These are phyloP conservation scores for Bigelowiella natans DNA, from an alignment of 78 protist genomes.

Conservation along the genomic window DNA sequence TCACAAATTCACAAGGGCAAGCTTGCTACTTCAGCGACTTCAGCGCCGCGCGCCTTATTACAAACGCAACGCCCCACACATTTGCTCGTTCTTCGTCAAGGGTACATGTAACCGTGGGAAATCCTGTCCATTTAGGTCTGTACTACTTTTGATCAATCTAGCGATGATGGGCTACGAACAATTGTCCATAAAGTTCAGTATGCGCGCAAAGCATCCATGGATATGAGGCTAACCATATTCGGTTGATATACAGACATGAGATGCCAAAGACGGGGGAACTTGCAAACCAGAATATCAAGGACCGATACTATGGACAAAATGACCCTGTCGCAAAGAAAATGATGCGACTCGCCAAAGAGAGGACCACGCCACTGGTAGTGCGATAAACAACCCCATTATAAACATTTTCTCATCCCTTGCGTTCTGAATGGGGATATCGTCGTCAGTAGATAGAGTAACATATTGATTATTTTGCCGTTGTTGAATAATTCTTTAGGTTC, in stretches of 20 bases:
- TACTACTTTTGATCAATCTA: not conserved
- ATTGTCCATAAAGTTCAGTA: no score
- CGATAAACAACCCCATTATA: no score
- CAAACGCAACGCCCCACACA: slow-evolving; percentile 19
- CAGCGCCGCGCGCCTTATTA: slow-evolving; percentile 20
- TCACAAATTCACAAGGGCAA: not conserved
- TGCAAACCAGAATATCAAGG: slow-evolving; percentile 18
- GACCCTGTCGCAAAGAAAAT: slow-evolving; percentile 26
- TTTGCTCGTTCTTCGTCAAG: slow-evolving; percentile 41
- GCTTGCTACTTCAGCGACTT: not conserved
- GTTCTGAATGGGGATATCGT: no score
- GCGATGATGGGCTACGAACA: no score
- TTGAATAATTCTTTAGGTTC: not conserved
- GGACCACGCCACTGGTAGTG: not conserved
- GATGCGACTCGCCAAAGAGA: not conserved
- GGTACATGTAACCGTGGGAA: slow-evolving; percentile 46
- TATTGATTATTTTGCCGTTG: not conserved
- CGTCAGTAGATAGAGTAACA: no score
- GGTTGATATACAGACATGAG: slow-evolving; percentile 24
- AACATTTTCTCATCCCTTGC: no score
- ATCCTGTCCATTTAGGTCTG: slow-evolving; percentile 39
- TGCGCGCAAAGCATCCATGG: no score
- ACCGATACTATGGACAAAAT: slow-evolving; percentile 29
- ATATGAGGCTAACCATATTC: not conserved
- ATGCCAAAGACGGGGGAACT: not conserved